Base-by-base conservation (phyloP, 352 stramenopile genomes). In the Pythium diclinum region DNA sequence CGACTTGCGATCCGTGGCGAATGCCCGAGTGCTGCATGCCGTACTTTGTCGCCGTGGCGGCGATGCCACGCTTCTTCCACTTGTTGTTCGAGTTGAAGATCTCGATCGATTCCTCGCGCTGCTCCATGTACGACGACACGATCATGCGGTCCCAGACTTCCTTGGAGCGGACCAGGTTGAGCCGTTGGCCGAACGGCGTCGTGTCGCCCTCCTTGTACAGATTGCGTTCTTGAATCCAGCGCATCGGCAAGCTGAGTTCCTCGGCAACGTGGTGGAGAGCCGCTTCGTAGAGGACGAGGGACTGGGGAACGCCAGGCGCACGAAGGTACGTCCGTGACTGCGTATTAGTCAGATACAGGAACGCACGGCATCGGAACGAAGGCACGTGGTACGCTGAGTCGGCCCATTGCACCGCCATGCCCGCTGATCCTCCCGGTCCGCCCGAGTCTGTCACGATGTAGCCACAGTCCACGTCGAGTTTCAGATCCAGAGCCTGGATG, bases 1-100 rank as follows among this genome's bases (percentile, higher is more conserved):
- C 78, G 32, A 88, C 61, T 7, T 68, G 64, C 6, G 77, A 61
- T 32, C 68, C 71, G 23, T 83, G 68, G 23, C 75, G 69, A 16
- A 70, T 67, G 10, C 68, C 65, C 9, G 60, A 63, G 36, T 69
- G 61, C 30, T 60, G 46, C 48, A 83, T 84, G 19, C 61, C 68
- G 61, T 86, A 89, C 60, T 88, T 90, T 5, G 88, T 92, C 16
- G 90, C 87, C 36, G 83, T 79, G 32, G 92, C 66, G 23, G 77
- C 67, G 44, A 95, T 65, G 14, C 78, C 78, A 3, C 70, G 56
- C 40, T 87, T 87, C 42, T 76, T 76, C 76, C 76, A 87, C 40
- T 72, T 67, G 65, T 81, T 83, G 49, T 72, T 71, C 36, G 53
- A 61, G 59, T 87, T 87, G 46, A 79, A 87, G n/a, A 68, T 42